These are phyloP conservation scores for Phytophthora constricta DNA, from an alignment of 352 stramenopile genomes.

Conservation along the genomic window DNA sequence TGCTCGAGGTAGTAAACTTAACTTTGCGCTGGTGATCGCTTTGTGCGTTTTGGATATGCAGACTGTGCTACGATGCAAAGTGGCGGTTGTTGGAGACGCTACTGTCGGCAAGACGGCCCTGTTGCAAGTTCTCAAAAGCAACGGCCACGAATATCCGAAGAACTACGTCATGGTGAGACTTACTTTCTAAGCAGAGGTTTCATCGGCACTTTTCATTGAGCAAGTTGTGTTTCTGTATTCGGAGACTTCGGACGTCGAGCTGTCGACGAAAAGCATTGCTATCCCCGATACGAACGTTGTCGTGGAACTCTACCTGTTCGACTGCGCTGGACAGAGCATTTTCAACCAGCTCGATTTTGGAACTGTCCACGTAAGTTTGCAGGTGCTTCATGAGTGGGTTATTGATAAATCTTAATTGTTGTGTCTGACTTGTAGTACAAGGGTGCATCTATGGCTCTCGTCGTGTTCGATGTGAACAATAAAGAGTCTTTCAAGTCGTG, in stretches of 20 bases:
- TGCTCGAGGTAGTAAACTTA: no score
- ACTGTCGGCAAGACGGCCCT: constrained; percentile 92
- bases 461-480: constrained; percentile 89
- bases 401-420: neutral
- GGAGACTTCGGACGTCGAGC: constrained; percentile 90
- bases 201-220: neutral
- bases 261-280: constrained; percentile 89
- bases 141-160: constrained; percentile 92
- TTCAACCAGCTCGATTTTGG: constrained; percentile 95
- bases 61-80: constrained; percentile 91
- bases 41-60: no score
- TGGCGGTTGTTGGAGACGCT: constrained; percentile 91
- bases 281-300: constrained; percentile 91
- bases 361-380: constrained; percentile 62
- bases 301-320: constrained; percentile 95
- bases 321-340: constrained; percentile 93
- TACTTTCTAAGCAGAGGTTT: neutral
- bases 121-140: constrained; percentile 92
- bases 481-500: constrained; percentile 89
- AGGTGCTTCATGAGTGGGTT: neutral
- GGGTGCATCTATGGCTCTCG: constrained; percentile 73
- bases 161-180: constrained; percentile 94
- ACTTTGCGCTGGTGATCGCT: no score
- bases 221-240: neutral
- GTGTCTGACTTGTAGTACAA: constrained; percentile 52